phyloP scores from a whole-genome alignment of 2,329 filamentous ascomycete genomes.

The Fusarium brachygibbosum region DNA sequence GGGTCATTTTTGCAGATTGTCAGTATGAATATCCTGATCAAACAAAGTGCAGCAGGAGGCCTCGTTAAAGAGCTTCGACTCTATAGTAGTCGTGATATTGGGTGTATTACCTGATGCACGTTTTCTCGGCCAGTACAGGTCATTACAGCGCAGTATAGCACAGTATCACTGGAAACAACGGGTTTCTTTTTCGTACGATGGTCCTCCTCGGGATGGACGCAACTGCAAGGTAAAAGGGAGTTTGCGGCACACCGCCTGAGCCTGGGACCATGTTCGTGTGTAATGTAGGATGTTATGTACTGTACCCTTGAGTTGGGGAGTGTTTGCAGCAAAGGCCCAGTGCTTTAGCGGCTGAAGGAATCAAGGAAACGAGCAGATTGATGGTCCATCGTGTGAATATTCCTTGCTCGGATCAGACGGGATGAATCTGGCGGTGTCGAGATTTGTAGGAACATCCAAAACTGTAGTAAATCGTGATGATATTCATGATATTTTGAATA shows the following conservation, averaged over 20 bases:
- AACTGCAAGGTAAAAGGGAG: slow-evolving; percentile 27
- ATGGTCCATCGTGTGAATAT: slow-evolving; percentile 23
- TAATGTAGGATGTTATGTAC: slow-evolving; percentile 23
- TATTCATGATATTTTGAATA: neutral
- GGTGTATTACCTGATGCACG: slow-evolving; percentile 32
- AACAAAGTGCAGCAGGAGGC: slow-evolving; percentile 27
- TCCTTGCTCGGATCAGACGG: slow-evolving; percentile 27
- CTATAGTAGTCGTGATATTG: slow-evolving; percentile 32
- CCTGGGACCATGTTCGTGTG: slow-evolving; percentile 41
- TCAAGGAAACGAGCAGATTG: slow-evolving; percentile 30
- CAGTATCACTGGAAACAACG: slow-evolving; percentile 38
- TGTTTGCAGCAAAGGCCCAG: slow-evolving; percentile 43
- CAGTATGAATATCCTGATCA: slow-evolving; percentile 23
- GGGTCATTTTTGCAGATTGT: slow-evolving; percentile 23
- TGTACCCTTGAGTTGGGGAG: slow-evolving; percentile 34
- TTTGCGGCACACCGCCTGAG: slow-evolving; percentile 46
- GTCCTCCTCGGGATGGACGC: slow-evolving; percentile 19
- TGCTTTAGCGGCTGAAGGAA: slow-evolving; percentile 42
- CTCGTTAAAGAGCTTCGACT: slow-evolving; percentile 19
- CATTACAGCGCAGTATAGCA: neutral
- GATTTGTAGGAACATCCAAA: neutral
- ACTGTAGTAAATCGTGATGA: neutral
- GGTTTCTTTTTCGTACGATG: slow-evolving; percentile 38
- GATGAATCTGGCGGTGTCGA: slow-evolving; percentile 27
- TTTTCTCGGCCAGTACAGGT: slow-evolving; percentile 37